A percentile compares a stretch with the other conserved stretches of the same genome.
phyloP scores from a whole-genome alignment of 78 protist genomes.

The Planoprotostelium fungivorum region DNA sequence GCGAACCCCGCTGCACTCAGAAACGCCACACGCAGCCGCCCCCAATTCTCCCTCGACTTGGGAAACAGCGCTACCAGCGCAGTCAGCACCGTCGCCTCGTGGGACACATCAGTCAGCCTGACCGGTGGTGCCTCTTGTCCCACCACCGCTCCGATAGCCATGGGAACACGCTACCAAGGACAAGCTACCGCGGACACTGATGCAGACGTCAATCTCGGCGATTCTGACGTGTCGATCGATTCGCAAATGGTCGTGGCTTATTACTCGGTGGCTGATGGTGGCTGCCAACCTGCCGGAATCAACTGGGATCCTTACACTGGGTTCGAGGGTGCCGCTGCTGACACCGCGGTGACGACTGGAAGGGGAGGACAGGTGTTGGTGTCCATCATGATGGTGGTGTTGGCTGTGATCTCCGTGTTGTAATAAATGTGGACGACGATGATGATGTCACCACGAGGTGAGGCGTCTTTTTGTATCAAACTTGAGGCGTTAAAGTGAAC shows the following conservation, averaged over 20 bases:
- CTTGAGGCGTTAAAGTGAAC: too few species aligned
- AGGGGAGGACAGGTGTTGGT: too few species aligned
- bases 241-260: neutral
- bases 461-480: too few species aligned
- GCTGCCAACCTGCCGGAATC: neutral
- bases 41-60: neutral
- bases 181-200: neutral
- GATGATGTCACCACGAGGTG: too few species aligned
- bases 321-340: neutral
- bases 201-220: neutral
- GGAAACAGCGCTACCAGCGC: neutral
- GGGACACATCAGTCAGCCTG: neutral
- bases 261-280: neutral
- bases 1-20: neutral
- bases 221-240: neutral
- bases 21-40: neutral
- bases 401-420: too few species aligned
- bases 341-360: neutral
- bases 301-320: neutral
- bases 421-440: too few species aligned
- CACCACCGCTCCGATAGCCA: neutral
- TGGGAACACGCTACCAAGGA: neutral
- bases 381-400: too few species aligned
- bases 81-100: neutral
- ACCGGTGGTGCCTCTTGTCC: neutral